Percentiles rank a stretch among this genome's conserved stretches.
These are phyloP conservation scores for Eutypella sp. DNA, from an alignment of 2,329 filamentous ascomycete genomes.

Conservation along the genomic window DNA sequence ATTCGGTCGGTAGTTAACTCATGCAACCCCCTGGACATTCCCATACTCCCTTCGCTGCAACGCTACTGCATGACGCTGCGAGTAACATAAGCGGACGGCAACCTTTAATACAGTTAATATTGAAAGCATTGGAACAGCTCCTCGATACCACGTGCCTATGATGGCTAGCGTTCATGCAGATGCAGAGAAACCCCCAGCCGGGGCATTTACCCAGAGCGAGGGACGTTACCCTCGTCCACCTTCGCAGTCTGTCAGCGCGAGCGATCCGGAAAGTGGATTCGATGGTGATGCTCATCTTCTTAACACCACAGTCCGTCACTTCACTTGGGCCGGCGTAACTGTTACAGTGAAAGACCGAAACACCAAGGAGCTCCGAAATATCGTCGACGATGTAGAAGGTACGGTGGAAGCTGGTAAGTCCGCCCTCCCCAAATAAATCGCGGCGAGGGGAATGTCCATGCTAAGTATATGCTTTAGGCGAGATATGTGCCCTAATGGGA, in stretches of 20 bases:
- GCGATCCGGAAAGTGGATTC: conserved; percentile 21
- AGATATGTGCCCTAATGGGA: conserved; percentile 77
- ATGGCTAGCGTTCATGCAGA: neutral
- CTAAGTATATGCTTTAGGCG: conserved; percentile 45
- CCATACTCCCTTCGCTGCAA: too few species aligned
- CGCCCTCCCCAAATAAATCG: neutral
- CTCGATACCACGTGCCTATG: too few species aligned
- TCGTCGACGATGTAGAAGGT: conserved; percentile 60
- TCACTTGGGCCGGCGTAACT: conserved; percentile 62
- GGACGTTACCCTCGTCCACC: neutral
- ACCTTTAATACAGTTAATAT: too few species aligned
- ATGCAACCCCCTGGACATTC: too few species aligned
- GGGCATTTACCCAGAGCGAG: neutral
- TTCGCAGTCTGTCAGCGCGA: neutral
- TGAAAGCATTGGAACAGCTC: too few species aligned
- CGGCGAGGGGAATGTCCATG: conserved; percentile 4
- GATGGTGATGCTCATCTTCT: conserved; percentile 45
- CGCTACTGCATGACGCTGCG: too few species aligned
- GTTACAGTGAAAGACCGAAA: conserved; percentile 69
- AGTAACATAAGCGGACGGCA: too few species aligned
- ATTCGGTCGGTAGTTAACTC: too few species aligned
- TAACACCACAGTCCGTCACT: conserved; percentile 59
- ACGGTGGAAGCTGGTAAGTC: conserved; percentile 55
- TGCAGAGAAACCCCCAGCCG: neutral
- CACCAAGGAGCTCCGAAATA: conserved; percentile 56